phyloP scores from a whole-genome alignment of 2,329 filamentous ascomycete species.

The Pestalotiopsis sp. region DNA sequence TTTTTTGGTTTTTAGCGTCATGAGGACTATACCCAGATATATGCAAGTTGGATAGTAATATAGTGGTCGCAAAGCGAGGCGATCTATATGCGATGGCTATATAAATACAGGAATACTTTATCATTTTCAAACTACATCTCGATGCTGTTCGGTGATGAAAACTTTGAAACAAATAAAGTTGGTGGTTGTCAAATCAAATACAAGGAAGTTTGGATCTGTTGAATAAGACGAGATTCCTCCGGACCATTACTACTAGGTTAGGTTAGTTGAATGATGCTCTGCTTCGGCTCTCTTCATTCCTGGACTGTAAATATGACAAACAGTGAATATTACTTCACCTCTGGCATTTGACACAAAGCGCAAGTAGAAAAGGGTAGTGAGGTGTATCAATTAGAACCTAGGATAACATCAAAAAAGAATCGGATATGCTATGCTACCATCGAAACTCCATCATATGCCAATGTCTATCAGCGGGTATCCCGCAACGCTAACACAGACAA shows the following conservation, averaged over 20 bases:
- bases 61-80: neutral
- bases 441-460: slow-evolving; percentile 12
- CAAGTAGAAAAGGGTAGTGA: neutral
- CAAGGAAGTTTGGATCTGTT: no score
- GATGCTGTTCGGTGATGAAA: no score
- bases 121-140: neutral
- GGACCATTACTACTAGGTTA: no score
- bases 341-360: no score
- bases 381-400: neutral
- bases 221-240: no score
- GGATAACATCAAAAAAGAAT: neutral
- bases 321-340: no score
- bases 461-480: slow-evolving; percentile 13
- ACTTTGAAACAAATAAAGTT: no score
- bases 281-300: no score
- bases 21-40: neutral
- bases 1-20: neutral
- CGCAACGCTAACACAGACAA: slow-evolving; percentile 6
- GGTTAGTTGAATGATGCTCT: no score
- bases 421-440: neutral
- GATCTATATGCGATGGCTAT: neutral
- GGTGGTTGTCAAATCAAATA: no score
- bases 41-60: neutral
- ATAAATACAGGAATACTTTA: neutral
- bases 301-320: no score